A percentile compares a stretch with the other conserved stretches of the same genome.
These are phyloP conservation scores for Hypsizygus marmoreus DNA, from an alignment of 768 basidiomycete genomes.

Conservation along the genomic window DNA sequence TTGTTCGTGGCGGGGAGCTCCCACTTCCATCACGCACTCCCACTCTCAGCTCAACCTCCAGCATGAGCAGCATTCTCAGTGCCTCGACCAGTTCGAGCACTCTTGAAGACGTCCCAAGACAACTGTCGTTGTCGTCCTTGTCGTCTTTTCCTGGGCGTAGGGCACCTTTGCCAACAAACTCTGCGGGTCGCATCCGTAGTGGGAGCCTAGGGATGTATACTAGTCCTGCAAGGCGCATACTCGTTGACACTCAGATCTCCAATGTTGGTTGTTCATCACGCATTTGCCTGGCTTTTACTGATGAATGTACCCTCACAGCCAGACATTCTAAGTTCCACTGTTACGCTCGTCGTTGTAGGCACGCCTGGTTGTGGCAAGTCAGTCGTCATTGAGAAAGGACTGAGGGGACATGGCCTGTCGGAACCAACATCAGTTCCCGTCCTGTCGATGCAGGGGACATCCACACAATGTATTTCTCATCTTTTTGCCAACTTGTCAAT, in stretches of 20 bases:
- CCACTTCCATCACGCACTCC: constrained; percentile 61
- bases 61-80: constrained; percentile 38
- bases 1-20: constrained; percentile 58
- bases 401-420: constrained; percentile 60
- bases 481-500: constrained; percentile 1
- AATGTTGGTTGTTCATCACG: constrained; percentile 24
- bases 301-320: too few species aligned
- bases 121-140: constrained; percentile 40
- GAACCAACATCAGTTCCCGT: constrained; percentile 37
- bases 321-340: constrained; percentile 24
- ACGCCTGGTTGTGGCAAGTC: constrained; percentile 83
- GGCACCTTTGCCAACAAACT: constrained; percentile 16
- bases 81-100: constrained; percentile 36
- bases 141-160: constrained; percentile 35
- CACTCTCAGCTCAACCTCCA: constrained; percentile 38
- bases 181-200: constrained; percentile 54
- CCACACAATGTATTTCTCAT: constrained; percentile 41
- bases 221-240: constrained; percentile 32
- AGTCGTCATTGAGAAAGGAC: constrained; percentile 74
- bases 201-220: constrained; percentile 59
- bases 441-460: constrained; percentile 31
- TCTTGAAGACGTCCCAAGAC: constrained; percentile 39
- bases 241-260: constrained; percentile 36
- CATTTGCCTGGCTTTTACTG: constrained; percentile 9
- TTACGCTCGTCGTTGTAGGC: constrained; percentile 81